Evolutionary conservation across 2,329 filamentous ascomycete genomes (phyloP).

Genomic region (Akanthomyces lecanii): DNA sequence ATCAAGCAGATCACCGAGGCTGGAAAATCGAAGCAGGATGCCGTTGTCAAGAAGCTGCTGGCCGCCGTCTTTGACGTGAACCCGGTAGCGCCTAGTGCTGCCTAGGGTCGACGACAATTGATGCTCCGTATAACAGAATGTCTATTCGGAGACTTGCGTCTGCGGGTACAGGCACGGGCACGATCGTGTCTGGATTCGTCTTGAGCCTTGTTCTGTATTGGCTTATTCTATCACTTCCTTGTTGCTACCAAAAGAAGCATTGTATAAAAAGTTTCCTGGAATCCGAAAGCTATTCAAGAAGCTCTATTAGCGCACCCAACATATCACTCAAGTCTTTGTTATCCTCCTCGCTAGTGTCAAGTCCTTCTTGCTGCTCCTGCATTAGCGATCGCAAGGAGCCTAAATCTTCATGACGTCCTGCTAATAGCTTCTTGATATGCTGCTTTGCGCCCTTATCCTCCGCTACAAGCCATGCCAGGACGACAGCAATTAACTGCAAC

Average conservation of each 20-base stretch:
- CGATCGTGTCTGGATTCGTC: not conserved
- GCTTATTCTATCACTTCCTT: slow-evolving; percentile 4
- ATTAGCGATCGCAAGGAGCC: slow-evolving; percentile 62
- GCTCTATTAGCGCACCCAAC: slow-evolving; percentile 49
- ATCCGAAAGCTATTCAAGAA: slow-evolving; percentile 33
- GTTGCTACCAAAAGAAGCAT: not conserved
- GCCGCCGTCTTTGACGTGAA: slow-evolving; percentile 81
- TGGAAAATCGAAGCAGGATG: slow-evolving; percentile 72
- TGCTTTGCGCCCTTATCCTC: slow-evolving; percentile 74
- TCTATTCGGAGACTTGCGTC: not conserved
- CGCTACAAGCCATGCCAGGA: slow-evolving; percentile 85
- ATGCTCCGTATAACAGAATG: too few relatives aligned
- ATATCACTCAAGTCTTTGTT: slow-evolving; percentile 56
- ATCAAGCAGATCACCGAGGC: slow-evolving; percentile 74
- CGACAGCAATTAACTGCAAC: slow-evolving; percentile 76
- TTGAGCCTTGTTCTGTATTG: slow-evolving; percentile 9
- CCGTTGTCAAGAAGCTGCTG: slow-evolving; percentile 80
- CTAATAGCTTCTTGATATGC: slow-evolving; percentile 60
- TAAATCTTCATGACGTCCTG: slow-evolving; percentile 64
- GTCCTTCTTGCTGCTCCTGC: slow-evolving; percentile 51
- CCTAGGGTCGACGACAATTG: slow-evolving; percentile 1
- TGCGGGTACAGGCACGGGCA: not conserved
- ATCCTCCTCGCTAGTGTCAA: slow-evolving; percentile 54
- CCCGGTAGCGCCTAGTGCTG: slow-evolving; percentile 50
- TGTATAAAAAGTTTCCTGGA: not conserved